Evolutionary conservation across 2,329 filamentous ascomycete species (phyloP), one percentile per base, ranked within the genome.

Genomic region (Ampelomyces quisqualis): DNA sequence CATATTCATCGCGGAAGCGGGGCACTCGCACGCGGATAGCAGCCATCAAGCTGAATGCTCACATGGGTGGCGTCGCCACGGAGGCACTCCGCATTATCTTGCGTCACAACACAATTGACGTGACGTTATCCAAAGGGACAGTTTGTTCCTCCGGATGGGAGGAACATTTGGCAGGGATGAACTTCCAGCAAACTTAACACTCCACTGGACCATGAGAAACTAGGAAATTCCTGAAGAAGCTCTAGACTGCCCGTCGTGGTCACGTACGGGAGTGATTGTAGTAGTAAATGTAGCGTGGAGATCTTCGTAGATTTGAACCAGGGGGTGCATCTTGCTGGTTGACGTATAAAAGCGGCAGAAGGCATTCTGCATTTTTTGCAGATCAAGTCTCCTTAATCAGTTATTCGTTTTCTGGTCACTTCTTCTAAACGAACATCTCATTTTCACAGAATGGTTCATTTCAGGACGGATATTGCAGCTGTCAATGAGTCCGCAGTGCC

Each of bases 381-480:
- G n/a, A n/a, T n/a, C n/a, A n/a, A n/a, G n/a, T n/a, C n/a, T n/a
- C n/a, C n/a, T n/a, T n/a, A n/a, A n/a, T n/a, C n/a, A n/a, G n/a
- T 18, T 31, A 11, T 4, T 31, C n/a, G 5, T 24, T n/a, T 24
- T 24, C 22, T 24, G 3, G 22, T n/a, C n/a, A 28, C 22, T 30
- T 24, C 17, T 11, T 15, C 14, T 6, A 31, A 29, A 24, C n/a
- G 9, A 9, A 24, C 23, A 24, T 24, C 23, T 10, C 23, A n/a
- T n/a, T n/a, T 28, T 10, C 6, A 13, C 26, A 28, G n/a, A 14
- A 28, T 28, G 26, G 26, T 5, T 14, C 26, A 28, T 5, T 28
- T 13, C 26, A 28, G 26, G n/a, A 28, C 3, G 10, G 62, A 67
- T 35, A 68, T 68, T 17, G 47, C 51, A n/a, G 53, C 47, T 8